Percentiles rank a stretch among this genome's conserved stretches.
phyloP scores from a whole-genome alignment of 2,329 filamentous ascomycete species.

The Stagonosporopsis cucurbitacearum region DNA sequence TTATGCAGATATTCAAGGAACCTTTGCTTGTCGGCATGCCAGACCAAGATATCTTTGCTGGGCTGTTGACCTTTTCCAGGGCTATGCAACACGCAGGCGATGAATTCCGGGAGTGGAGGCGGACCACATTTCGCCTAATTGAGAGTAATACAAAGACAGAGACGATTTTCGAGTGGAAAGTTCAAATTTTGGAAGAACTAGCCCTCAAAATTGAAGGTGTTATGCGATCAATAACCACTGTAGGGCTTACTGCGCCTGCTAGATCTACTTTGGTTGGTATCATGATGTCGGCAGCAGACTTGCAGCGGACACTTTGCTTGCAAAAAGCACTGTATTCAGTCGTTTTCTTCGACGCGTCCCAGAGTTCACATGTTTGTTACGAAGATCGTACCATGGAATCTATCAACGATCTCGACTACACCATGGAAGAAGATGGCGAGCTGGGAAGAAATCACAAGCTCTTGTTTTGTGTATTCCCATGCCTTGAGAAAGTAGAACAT shows the following conservation, averaged over 20 bases:
- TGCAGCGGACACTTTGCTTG: constrained; percentile 37
- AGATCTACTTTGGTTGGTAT: constrained; percentile 31
- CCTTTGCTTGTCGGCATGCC: constrained; percentile 37
- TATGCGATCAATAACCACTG: constrained; percentile 34
- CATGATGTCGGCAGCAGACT: constrained; percentile 29
- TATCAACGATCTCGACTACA: constrained; percentile 35
- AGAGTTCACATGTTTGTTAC: constrained; percentile 17
- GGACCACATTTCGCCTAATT: constrained; percentile 37
- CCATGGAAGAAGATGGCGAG: constrained; percentile 33
- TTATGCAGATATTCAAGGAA: constrained; percentile 42
- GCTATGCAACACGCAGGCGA: constrained; percentile 24
- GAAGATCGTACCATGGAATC: constrained; percentile 40
- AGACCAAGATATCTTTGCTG: constrained; percentile 24
- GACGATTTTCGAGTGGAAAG: not conserved
- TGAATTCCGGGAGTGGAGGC: constrained; percentile 40
- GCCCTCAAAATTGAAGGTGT: constrained; percentile 28
- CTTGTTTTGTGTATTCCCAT: constrained; percentile 44
- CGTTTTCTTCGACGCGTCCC: constrained; percentile 29
- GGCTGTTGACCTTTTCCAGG: constrained; percentile 27
- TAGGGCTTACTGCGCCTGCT: constrained; percentile 23
- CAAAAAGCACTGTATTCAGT: constrained; percentile 43
- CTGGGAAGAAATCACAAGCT: constrained; percentile 24
- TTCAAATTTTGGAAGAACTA: constrained; percentile 12
- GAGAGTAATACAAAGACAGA: constrained; percentile 23
- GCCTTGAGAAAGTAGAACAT: constrained; percentile 40